These are phyloP conservation scores for Rubia peregrina DNA, from an alignment of 305 asterid species.

Conservation along the genomic window DNA sequence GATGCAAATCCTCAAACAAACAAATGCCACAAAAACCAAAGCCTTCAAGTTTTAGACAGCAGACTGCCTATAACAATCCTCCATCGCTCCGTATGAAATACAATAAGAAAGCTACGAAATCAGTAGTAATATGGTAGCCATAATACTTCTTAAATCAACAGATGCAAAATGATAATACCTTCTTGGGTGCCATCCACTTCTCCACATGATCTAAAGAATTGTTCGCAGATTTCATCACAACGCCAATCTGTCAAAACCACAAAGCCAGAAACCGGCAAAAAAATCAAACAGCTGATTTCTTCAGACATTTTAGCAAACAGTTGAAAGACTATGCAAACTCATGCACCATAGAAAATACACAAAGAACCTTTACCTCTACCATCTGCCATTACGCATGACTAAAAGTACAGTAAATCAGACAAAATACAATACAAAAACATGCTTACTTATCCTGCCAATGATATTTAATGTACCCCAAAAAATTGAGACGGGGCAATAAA, in stretches of 20 bases:
- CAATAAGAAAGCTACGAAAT: neutral
- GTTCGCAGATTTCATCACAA: slow-evolving; percentile 61
- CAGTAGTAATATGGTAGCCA: neutral
- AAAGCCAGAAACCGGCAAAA: neutral
- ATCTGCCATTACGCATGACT: neutral
- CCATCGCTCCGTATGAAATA: neutral
- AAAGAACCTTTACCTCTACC: neutral
- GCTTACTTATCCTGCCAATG: neutral
- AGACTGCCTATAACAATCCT: neutral
- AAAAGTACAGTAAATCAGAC: neutral
- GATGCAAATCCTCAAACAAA: slow-evolving; percentile 1
- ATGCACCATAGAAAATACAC: neutral
- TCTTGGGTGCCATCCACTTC: slow-evolving; percentile 76
- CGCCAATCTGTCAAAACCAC: slow-evolving; percentile 51
- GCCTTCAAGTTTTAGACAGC: neutral
- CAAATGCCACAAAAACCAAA: neutral
- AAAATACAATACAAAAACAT: neutral
- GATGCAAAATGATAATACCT: slow-evolving; percentile 28
- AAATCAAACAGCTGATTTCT: neutral
- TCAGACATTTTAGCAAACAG: neutral
- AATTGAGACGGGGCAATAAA: neutral
- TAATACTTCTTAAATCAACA: neutral
- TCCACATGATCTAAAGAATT: slow-evolving; percentile 41
- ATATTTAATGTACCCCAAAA: neutral
- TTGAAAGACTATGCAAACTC: neutral